phyloP scores from a whole-genome alignment of 202 grass and related monocot species.

The Panicum virgatum region DNA sequence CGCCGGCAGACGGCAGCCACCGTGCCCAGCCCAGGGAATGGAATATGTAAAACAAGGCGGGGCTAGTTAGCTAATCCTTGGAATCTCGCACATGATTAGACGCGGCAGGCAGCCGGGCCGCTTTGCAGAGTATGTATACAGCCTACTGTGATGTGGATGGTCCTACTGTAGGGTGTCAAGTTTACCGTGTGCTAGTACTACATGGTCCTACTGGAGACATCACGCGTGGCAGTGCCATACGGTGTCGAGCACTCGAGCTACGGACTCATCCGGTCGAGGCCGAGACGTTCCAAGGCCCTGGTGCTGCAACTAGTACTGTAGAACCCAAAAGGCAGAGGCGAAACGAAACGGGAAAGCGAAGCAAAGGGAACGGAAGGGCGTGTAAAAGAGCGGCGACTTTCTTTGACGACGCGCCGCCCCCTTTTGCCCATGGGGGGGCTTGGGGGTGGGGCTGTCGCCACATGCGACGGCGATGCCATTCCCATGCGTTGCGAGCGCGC shows the following conservation, averaged over 20 bases:
- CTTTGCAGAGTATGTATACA: background rate
- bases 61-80: background rate
- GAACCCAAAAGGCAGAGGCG: background rate
- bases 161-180: background rate
- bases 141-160: too few species aligned
- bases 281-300: background rate
- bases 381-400: slow-evolving; percentile 39
- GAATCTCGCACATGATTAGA: slow-evolving; percentile 43
- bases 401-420: slow-evolving; percentile 15
- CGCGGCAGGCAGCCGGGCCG: background rate
- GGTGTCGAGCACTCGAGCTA: too few species aligned
- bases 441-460: background rate
- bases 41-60: background rate
- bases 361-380: background rate
- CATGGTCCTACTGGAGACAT: too few species aligned
- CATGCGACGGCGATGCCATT: background rate
- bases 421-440: background rate
- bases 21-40: background rate
- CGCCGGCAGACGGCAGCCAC: background rate
- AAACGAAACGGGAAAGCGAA: background rate
- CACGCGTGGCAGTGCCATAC: too few species aligned
- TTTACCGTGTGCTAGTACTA: background rate
- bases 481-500: background rate
- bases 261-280: too few species aligned
- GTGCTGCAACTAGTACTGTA: too few species aligned